Evolutionary conservation across 1,139 yeast genomes (phyloP), one percentile per base, ranked within the genome.

Genomic region (Kodamaea suecica): DNA sequence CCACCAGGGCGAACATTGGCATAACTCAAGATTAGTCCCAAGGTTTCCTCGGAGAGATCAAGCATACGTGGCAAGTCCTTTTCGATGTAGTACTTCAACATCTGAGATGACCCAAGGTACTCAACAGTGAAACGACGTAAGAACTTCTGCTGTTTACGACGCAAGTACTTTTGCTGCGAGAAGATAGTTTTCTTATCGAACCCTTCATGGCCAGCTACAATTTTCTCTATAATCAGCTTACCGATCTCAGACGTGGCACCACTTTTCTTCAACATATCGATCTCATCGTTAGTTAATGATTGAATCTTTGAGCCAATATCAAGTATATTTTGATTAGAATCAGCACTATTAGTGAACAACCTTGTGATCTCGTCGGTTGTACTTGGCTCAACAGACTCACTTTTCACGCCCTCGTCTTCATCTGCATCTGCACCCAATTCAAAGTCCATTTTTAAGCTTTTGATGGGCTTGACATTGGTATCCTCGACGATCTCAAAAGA

Each of bases 1-100:
- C 98, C 97, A 7, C 95, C 95, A 0, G 95, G 90, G 48, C 81
- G 76, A 15, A 92, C 76, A 53, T 92, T 88, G 2, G 82, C 95
- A 47, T 83, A 70, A 40, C 80, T 80, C 61, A 92, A 62, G 49
- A 87, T 61, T 57, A 84, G 63, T 0, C 94, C 96, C 30, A 92
- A 57, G 2, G 90, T 69, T 58, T 92, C 98, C 41, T 81, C 81
- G 45, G 95, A 84, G 69, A 92, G 65, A 49, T 86, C 95, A 58
- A 83, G 66, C n/a, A 86, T 80, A 45, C 83, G 72, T 27, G 74
- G 71, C 7, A 79, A 67, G 44, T 92, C 98, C 45, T 75, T 78
- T 39, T 83, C 95, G 30, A 78, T 63, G 49, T 83, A 81, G 51
- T 80, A 84, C 39, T 84, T 82, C 32, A 90, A 60, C 44, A 92